These are phyloP conservation scores for Talaromyces sp. DNA, from an alignment of 2,329 filamentous ascomycete genomes.

Conservation along the genomic window DNA sequence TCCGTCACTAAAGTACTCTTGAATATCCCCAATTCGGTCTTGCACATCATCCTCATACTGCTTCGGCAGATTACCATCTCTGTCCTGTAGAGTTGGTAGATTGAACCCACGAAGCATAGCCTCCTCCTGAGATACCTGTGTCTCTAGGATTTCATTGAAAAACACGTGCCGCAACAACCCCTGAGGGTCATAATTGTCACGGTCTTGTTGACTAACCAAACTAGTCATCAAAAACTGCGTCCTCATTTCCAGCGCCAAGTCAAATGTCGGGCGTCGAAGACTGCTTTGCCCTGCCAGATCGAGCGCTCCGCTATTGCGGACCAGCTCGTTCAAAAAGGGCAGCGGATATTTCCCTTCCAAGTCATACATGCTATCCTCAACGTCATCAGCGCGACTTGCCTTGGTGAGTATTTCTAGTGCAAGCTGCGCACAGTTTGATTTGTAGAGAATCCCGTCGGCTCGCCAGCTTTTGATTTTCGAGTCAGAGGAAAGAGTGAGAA, in stretches of 20 bases:
- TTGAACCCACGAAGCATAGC: slow-evolving; percentile 21
- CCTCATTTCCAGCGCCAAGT: slow-evolving; percentile 48
- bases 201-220: slow-evolving; percentile 28
- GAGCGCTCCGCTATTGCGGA: slow-evolving; percentile 8
- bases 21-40: slow-evolving; percentile 35
- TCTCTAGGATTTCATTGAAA: slow-evolving; percentile 19
- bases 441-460: slow-evolving; percentile 34
- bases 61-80: slow-evolving; percentile 32
- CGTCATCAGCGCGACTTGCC: slow-evolving; percentile 15
- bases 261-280: slow-evolving; percentile 39
- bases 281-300: slow-evolving; percentile 31
- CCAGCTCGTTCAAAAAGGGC: slow-evolving; percentile 29
- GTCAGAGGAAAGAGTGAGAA: slow-evolving; percentile 15
- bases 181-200: slow-evolving; percentile 34
- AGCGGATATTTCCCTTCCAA: slow-evolving; percentile 30
- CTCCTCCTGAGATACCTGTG: slow-evolving; percentile 13
- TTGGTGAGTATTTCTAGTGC: slow-evolving; percentile 35
- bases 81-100: slow-evolving; percentile 30
- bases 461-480: slow-evolving; percentile 21
- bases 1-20: slow-evolving; percentile 28
- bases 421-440: slow-evolving; percentile 39
- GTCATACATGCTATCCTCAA: slow-evolving; percentile 18
- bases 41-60: slow-evolving; percentile 28
- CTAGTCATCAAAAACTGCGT: slow-evolving; percentile 50
- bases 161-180: slow-evolving; percentile 39